Percentiles rank a stretch among this genome's conserved stretches.
These are phyloP conservation scores for Geranomyces variabilis DNA, from an alignment of 192 early-diverging fungal species.

Conservation along the genomic window DNA sequence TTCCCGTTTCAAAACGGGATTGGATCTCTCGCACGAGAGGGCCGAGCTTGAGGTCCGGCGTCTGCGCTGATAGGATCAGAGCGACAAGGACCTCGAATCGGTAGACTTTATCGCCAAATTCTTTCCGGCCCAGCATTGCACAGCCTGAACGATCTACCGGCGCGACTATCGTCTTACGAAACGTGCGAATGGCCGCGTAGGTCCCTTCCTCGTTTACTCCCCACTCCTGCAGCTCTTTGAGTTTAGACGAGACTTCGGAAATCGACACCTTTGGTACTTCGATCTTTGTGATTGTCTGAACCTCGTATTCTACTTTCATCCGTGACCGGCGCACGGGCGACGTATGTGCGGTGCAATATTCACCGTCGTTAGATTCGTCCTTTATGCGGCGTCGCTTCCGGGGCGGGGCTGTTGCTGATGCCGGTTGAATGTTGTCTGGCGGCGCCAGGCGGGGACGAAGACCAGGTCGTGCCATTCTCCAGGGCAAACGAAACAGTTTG, in stretches of 20 bases:
- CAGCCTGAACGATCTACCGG: slow-evolving; percentile 26
- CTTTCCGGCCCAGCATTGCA: slow-evolving; percentile 8
- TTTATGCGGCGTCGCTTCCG: neutral
- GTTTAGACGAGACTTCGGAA: neutral
- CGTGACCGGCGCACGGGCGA: neutral
- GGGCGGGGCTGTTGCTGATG: neutral
- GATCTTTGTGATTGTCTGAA: neutral
- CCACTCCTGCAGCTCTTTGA: neutral
- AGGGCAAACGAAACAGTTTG: no score
- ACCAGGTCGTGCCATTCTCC: neutral
- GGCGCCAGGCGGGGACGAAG: neutral
- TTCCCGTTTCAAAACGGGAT: slow-evolving; percentile 62
- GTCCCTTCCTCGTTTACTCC: neutral
- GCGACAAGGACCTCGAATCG: slow-evolving; percentile 86
- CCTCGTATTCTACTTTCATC: neutral
- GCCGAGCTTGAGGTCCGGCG: slow-evolving; percentile 87
- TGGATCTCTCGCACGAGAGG: slow-evolving; percentile 75
- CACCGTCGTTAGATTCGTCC: neutral
- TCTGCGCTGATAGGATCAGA: slow-evolving; percentile 90
- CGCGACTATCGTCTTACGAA: slow-evolving; percentile 11
- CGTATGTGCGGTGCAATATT: neutral
- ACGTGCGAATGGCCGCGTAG: slow-evolving; percentile 9
- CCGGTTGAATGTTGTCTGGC: neutral
- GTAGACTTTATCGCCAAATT: slow-evolving; percentile 40
- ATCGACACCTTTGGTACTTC: neutral